These are phyloP conservation scores for Suillus variegatus DNA, from an alignment of 768 basidiomycete species.

Conservation along the genomic window DNA sequence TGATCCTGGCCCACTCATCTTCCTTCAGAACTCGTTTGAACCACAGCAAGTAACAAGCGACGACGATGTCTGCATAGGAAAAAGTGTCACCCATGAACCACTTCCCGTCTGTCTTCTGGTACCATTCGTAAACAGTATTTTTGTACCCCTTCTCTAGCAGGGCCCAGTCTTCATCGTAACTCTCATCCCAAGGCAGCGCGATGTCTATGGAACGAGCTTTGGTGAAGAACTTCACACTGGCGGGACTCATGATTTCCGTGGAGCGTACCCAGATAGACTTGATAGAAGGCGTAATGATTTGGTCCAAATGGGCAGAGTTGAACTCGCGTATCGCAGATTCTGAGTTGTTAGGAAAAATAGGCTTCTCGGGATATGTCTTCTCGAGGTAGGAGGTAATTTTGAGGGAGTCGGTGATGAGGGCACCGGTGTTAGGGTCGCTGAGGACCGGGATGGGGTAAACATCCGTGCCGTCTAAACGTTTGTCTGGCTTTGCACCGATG, in stretches of 20 bases:
- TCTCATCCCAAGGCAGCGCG: not conserved
- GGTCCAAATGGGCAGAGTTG: not conserved
- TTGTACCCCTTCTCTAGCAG: not conserved
- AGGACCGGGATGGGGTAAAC: no score
- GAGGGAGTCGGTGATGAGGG: no score
- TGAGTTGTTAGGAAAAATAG: not conserved
- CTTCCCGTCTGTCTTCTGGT: not conserved
- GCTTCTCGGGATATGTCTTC: no score
- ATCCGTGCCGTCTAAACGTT: no score
- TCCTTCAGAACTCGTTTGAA: not conserved
- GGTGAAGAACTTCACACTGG: not conserved
- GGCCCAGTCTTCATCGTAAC: not conserved
- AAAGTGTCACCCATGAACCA: not conserved
- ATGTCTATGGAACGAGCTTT: not conserved
- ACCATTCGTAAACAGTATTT: not conserved
- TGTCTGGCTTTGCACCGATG: no score
- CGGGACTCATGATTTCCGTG: not conserved
- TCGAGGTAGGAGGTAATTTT: no score
- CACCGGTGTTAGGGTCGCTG: no score
- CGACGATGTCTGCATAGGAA: not conserved
- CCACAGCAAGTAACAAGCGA: not conserved
- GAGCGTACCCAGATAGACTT: not conserved
- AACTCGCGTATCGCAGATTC: not conserved
- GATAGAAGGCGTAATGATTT: not conserved
- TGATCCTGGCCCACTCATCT: not conserved